Conservation (phyloP, 345 rosid genomes). For the Viola odorata region DNA sequence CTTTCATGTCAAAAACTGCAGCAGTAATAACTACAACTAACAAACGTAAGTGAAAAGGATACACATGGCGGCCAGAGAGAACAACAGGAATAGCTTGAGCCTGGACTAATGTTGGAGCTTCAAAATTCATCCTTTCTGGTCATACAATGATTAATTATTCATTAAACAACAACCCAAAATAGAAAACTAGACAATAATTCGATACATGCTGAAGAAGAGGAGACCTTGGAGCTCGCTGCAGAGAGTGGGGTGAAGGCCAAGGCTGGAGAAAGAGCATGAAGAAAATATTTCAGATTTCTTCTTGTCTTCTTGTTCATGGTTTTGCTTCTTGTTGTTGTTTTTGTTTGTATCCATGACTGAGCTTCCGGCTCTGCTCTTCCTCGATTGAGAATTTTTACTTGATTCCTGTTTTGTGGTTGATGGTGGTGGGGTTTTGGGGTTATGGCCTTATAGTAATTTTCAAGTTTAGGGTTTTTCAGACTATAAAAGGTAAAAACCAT, state of each 20-base stretch:
- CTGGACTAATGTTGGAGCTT: slow-evolving; percentile 76
- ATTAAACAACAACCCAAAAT: background rate
- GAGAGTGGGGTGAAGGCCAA: slow-evolving; percentile 54
- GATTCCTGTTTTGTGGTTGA: too few species aligned
- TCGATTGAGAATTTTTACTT: too few species aligned
- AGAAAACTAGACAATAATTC: background rate
- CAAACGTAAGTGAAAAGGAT: slow-evolving; percentile 29
- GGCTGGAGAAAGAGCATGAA: slow-evolving; percentile 61
- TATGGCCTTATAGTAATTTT: too few species aligned
- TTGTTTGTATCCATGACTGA: too few species aligned
- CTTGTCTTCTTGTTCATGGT: slow-evolving; percentile 14
- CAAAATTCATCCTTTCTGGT: slow-evolving; percentile 80
- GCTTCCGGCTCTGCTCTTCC: too few species aligned
- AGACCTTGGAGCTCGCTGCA: slow-evolving; percentile 60
- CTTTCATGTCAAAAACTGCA: too few species aligned
- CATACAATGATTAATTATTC: background rate
- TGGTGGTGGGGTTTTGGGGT: too few species aligned
- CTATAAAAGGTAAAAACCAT: too few species aligned
- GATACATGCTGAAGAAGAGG: background rate
- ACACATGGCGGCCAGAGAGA: slow-evolving; percentile 93
- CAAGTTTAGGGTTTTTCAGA: too few species aligned
- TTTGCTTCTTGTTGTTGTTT: too few species aligned
- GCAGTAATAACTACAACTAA: background rate
- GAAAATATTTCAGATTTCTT: slow-evolving; percentile 37
- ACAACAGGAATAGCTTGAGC: slow-evolving; percentile 91